These are phyloP conservation scores for Aureobasidium mangrovei DNA, from an alignment of 2,329 filamentous ascomycete species.

Conservation along the genomic window DNA sequence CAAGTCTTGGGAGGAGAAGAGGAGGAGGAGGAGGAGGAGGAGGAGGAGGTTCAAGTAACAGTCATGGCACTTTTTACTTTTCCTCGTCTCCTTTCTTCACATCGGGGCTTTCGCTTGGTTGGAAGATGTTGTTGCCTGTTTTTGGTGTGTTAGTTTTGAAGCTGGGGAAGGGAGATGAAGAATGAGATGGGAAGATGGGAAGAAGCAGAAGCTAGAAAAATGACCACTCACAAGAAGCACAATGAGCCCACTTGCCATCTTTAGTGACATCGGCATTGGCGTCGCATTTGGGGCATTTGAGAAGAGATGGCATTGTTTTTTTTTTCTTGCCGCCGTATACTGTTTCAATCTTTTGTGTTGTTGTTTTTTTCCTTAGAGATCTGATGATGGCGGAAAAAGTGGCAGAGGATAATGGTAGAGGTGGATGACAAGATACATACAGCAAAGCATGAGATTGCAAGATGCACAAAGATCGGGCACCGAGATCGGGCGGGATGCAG, in stretches of 20 bases:
- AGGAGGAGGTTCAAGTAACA: too few species aligned
- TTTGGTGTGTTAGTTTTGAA: neutral
- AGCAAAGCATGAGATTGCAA: too few species aligned
- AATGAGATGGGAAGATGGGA: neutral
- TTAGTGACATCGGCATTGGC: slow-evolving; percentile 9
- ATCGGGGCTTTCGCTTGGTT: slow-evolving; percentile 7
- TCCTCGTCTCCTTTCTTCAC: neutral
- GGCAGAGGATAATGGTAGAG: too few species aligned
- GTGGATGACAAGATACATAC: too few species aligned
- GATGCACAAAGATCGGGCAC: too few species aligned
- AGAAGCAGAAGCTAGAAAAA: neutral
- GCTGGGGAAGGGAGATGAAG: neutral
- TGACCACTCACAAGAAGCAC: slow-evolving; percentile 7
- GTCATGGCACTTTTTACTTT: neutral
- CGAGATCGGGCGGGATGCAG: too few species aligned
- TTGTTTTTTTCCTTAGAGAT: neutral
- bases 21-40: too few species aligned
- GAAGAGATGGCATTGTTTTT: neutral
- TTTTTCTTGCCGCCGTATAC: neutral
- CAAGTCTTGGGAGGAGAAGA: too few species aligned
- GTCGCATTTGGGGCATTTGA: slow-evolving; percentile 10
- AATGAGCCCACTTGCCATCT: slow-evolving; percentile 13
- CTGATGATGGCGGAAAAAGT: neutral
- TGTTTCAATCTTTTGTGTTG: too few species aligned
- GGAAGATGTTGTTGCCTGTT: slow-evolving; percentile 11